Base-by-base conservation (phyloP, 2,329 filamentous ascomycete species). In the Capronia americana region DNA sequence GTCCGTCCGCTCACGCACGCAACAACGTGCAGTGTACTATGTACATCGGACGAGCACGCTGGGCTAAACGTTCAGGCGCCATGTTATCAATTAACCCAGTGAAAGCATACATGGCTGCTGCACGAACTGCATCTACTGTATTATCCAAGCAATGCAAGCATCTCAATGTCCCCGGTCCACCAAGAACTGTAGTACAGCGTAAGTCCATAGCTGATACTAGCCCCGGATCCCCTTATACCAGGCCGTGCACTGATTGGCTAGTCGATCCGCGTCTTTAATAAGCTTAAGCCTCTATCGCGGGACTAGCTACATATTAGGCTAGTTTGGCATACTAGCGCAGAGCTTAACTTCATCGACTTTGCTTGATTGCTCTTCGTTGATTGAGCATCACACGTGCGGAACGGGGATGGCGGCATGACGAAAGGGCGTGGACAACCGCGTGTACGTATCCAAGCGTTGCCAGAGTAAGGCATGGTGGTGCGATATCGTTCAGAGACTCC, bases 261-360 rank as follows among this genome's bases (percentile, higher is more conserved):
- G 14, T 17, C 14, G 1, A 2, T 41, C 34, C 34, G 34, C 12
- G 14, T 14, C 34, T 41, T 17, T 7, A 41, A 14, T 41, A 17
- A 41, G 34, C 34, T 41, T 41, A 41, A 41, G 34, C 34, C 34
- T 1, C 0, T 41, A 41, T 41, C 4, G 5, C 3, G 1, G 6
- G 38, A 44, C 38, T 44, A 44, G 38, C 5, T 20, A 3, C 23
- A 1, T 3, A 51, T 51, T 14, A 51, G 23, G 10, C 48, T 24
- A 51, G 48, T 3, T 7, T 1, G 11, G 1, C 2, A 3, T 10
- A 1, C 4, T 23, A 24, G 48, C 20, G 20, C 23, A 1, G 48
- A 51, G 48, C 48, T 51, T 51, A 51, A 51, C 48, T 51, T 51
- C 48, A 51, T 23, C 48, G 6, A 23, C 48, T 44, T 44, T 44